These are phyloP conservation scores for Sugiyamaella chiloensis DNA, from an alignment of 805 yeast species.

Conservation along the genomic window DNA sequence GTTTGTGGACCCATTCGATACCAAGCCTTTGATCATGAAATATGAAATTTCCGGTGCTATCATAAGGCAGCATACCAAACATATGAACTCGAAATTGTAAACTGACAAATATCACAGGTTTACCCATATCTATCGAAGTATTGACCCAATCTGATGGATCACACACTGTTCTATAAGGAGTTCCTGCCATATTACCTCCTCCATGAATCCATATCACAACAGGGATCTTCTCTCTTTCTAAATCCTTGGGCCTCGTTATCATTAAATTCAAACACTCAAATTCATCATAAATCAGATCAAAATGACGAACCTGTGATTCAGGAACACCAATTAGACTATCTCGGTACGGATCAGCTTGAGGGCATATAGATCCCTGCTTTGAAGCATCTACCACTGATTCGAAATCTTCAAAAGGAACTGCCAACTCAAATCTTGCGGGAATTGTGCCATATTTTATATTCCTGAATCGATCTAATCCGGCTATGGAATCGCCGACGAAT, in stretches of 20 bases:
- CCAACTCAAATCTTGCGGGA: constrained; percentile 9
- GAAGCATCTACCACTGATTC: constrained; percentile 17
- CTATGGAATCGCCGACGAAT: constrained; percentile 8
- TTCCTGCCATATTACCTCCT: constrained; percentile 37
- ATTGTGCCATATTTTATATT: constrained; percentile 14
- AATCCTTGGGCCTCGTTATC: constrained; percentile 27
- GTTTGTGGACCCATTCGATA: constrained; percentile 44
- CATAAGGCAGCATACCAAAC: constrained; percentile 40
- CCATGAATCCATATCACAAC: constrained; percentile 41
- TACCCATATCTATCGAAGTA: constrained; percentile 20
- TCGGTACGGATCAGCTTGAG: constrained; percentile 20
- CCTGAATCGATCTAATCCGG: constrained; percentile 10
- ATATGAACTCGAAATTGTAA: constrained; percentile 39
- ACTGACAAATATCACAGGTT: constrained; percentile 36
- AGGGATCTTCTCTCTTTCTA: constrained; percentile 28
- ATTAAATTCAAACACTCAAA: constrained; percentile 32
- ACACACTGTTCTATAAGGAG: constrained; percentile 29
- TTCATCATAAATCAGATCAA: constrained; percentile 29
- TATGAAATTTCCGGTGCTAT: constrained; percentile 39
- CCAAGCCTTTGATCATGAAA: constrained; percentile 49
- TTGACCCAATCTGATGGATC: constrained; percentile 30
- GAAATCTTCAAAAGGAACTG: constrained; percentile 7
- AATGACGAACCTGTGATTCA: constrained; percentile 19
- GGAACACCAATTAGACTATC: constrained; percentile 25
- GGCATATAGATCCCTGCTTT: constrained; percentile 23